These are phyloP conservation scores for Gossypium australe DNA, from an alignment of 345 rosid species.

Conservation along the genomic window DNA sequence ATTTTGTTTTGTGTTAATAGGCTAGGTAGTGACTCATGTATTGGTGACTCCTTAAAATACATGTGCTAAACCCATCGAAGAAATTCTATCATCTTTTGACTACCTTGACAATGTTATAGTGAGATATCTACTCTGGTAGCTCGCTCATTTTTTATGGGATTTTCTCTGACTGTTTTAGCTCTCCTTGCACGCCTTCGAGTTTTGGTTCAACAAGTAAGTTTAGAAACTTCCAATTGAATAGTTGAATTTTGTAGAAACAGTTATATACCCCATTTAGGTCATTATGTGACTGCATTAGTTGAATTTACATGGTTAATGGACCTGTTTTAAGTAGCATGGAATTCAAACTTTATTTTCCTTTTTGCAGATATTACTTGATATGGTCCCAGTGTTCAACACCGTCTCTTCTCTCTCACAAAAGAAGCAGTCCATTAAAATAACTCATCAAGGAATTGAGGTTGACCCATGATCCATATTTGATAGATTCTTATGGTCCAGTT, in stretches of 20 bases:
- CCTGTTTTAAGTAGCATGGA: background rate
- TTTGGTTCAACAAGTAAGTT: constrained; percentile 83
- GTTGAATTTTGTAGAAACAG: background rate
- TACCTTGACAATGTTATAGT: constrained; percentile 37
- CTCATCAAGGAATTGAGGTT: constrained; percentile 70
- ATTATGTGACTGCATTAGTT: background rate
- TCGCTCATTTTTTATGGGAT: constrained; percentile 76
- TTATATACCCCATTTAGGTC: constrained; percentile 1
- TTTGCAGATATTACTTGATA: constrained; percentile 70
- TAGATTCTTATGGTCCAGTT: background rate
- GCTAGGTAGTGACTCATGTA: background rate
- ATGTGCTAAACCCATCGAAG: background rate
- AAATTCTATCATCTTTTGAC: background rate
- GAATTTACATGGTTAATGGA: background rate
- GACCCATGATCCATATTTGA: constrained; percentile 5
- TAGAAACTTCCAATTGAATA: background rate
- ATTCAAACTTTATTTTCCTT: background rate
- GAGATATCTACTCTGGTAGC: constrained; percentile 75
- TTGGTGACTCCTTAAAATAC: background rate
- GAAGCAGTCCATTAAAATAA: constrained; percentile 73
- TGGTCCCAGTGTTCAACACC: constrained; percentile 55
- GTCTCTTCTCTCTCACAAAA: constrained; percentile 59
- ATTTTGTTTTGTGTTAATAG: background rate
- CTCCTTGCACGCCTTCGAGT: constrained; percentile 85
- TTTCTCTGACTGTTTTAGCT: constrained; percentile 64